Evolutionary conservation across 768 basidiomycete species (phyloP), one percentile per base, ranked within the genome.

Genomic region (Hydnomerulius pinastri): DNA sequence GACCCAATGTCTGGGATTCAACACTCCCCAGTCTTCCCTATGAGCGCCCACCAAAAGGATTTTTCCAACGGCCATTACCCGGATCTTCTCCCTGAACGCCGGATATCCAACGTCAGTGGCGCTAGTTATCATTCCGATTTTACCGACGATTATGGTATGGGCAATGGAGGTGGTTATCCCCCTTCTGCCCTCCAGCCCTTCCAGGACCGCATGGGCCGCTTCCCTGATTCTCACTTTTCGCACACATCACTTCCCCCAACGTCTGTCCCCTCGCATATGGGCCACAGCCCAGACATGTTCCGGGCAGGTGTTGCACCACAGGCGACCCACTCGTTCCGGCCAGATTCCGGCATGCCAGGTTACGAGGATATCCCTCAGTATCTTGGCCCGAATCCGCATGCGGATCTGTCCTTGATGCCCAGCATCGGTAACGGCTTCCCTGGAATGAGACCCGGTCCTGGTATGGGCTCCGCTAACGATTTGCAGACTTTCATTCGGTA

Each of bases 401-500:
- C 70, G 11, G 86, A 88, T 47, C 64, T 86, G 63, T 66, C 74
- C n/a, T 72, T 83, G 49, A 82, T 89, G 75, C 74, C 85, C 8
- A 67, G 73, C 43, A 80, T 87, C 18, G 81, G 83, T 61, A 77
- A 83, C 54, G 78, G 82, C 25, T 70, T 88, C 58, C 74, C 82
- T 47, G 77, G 83, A 30, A 78, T 90, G 76, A 83, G 83, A 51
- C 75, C 87, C 46, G 75, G 74, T 9, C 76, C 79, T 32, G 75
- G 76, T 15, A 77, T 83, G 72, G 82, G 79, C 35, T 72, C 79
- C 33, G 82, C 86, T 10, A 86, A 76, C 55, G 89, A 92, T 69
- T 71, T 91, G 27, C 86, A 88, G 64, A 83, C 87, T 4, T 92
- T 90, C 67, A 89, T 91, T 65, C 79, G 88, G 87, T 86, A 67